Evolutionary conservation across 805 yeast genomes (phyloP).

Genomic region (Allodekkera sacchari): DNA sequence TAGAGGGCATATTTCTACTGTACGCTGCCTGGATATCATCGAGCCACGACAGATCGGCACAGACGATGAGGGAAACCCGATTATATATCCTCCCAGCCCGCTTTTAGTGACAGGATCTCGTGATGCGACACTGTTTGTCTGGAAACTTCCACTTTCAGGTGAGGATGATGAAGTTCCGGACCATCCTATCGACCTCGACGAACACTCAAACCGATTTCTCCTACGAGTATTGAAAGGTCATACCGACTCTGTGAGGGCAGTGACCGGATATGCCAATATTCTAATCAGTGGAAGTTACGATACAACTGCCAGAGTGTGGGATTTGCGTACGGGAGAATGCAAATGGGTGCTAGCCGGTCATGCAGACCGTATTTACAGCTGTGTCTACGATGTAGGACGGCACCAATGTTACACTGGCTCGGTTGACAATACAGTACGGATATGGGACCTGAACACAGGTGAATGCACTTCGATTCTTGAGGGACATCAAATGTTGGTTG

Average conservation of each 20-base stretch:
- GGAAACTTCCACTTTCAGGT: constrained; percentile 57
- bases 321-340: constrained; percentile 65
- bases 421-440: constrained; percentile 78
- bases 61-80: constrained; percentile 48
- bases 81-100: constrained; percentile 53
- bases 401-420: constrained; percentile 85
- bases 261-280: constrained; percentile 76
- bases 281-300: constrained; percentile 90
- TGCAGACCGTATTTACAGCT: constrained; percentile 80
- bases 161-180: constrained; percentile 29
- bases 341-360: constrained; percentile 74
- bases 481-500: constrained; percentile 89
- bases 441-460: constrained; percentile 85
- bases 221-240: constrained; percentile 69
- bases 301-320: constrained; percentile 88
- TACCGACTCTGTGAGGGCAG: constrained; percentile 74
- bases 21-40: constrained; percentile 80
- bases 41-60: constrained; percentile 59
- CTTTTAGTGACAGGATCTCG: constrained; percentile 79
- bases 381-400: constrained; percentile 68
- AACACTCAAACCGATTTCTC: constrained; percentile 50
- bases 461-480: constrained; percentile 58
- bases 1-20: constrained; percentile 87
- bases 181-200: constrained; percentile 29
- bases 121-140: constrained; percentile 70